Percentiles rank a stretch among this genome's conserved stretches.
Evolutionary conservation across 208 protist species (phyloP).

Genomic region (Porcisia hertigi): DNA sequence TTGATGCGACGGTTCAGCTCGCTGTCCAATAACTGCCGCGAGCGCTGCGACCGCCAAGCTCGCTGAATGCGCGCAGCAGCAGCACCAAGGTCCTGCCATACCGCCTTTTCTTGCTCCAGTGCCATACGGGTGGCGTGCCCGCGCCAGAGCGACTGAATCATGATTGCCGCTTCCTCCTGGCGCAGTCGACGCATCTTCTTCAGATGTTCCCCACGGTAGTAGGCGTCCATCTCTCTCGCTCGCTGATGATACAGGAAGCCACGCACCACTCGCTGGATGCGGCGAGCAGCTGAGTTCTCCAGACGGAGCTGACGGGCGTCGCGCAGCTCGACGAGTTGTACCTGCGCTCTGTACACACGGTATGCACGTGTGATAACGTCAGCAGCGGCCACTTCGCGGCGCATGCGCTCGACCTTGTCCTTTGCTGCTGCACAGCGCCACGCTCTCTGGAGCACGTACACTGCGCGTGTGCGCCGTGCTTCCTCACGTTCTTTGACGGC

Average conservation of each 20-base stretch:
- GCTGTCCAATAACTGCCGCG: slow-evolving; percentile 36
- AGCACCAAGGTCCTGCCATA: slow-evolving; percentile 18
- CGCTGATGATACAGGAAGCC: slow-evolving; percentile 38
- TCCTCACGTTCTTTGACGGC: slow-evolving; percentile 33
- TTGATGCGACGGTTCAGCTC: slow-evolving; percentile 37
- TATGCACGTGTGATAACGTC: slow-evolving; percentile 53
- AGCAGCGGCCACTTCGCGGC: slow-evolving; percentile 51
- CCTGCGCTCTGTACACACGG: slow-evolving; percentile 50
- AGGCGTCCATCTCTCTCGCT: slow-evolving; percentile 50
- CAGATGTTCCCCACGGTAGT: slow-evolving; percentile 57
- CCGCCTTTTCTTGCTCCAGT: slow-evolving; percentile 34
- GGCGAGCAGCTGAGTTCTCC: slow-evolving; percentile 45
- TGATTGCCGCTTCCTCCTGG: slow-evolving; percentile 59
- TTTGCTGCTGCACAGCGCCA: slow-evolving; percentile 75
- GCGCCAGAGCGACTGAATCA: slow-evolving; percentile 85
- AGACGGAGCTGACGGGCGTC: slow-evolving; percentile 21
- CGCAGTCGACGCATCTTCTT: slow-evolving; percentile 64
- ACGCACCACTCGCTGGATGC: slow-evolving; percentile 62
- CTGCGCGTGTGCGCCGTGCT: slow-evolving; percentile 39
- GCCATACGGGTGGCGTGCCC: slow-evolving; percentile 67
- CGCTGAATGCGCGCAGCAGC: slow-evolving; percentile 63
- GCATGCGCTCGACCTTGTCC: slow-evolving; percentile 53
- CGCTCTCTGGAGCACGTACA: slow-evolving; percentile 75
- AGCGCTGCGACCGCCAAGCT: slow-evolving; percentile 44
- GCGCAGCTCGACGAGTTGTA: slow-evolving; percentile 54